A percentile compares a stretch with the other conserved stretches of the same genome.
phyloP scores from a whole-genome alignment of 352 stramenopile genomes.

The Globisporangium acanthophoron region DNA sequence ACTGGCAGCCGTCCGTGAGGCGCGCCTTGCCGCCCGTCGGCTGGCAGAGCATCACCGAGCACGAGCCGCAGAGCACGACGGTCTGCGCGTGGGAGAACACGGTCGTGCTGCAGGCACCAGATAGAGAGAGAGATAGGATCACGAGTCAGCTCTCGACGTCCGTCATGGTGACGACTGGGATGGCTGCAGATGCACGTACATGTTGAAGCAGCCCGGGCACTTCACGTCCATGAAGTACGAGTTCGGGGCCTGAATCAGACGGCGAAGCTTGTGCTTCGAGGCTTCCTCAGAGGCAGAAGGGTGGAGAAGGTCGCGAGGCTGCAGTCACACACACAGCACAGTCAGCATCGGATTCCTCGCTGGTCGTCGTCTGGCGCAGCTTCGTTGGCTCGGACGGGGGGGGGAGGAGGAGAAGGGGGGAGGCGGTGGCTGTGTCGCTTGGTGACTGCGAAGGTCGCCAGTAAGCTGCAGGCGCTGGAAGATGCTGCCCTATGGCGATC shows the following conservation, averaged over 20 bases:
- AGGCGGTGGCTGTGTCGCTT: neutral
- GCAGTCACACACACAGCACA: conserved; percentile 5
- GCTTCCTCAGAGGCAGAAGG: conserved; percentile 93
- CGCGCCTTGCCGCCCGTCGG: conserved; percentile 97
- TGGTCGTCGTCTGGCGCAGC: too few species aligned
- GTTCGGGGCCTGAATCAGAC: conserved; percentile 99
- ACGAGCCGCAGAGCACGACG: conserved; percentile 95
- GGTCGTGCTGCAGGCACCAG: conserved; percentile 77
- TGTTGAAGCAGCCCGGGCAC: conserved; percentile 99
- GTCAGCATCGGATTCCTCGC: neutral
- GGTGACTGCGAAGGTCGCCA: neutral
- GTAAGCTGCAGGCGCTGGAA: neutral
- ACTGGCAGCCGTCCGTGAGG: conserved; percentile 99
- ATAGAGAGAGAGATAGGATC: neutral
- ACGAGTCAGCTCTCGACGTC: neutral
- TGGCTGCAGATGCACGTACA: conserved; percentile 39
- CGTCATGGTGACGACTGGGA: too few species aligned
- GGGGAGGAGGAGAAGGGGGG: neutral
- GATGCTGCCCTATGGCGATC: neutral
- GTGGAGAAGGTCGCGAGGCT: conserved; percentile 96
- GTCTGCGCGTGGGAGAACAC: conserved; percentile 99
- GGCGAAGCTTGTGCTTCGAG: conserved; percentile 99
- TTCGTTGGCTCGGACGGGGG: too few species aligned
- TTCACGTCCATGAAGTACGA: conserved; percentile 99
- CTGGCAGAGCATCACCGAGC: conserved; percentile 98